These are phyloP conservation scores for Reticulascus tulasneorum DNA, from an alignment of 2,329 filamentous ascomycete genomes.

Conservation along the genomic window DNA sequence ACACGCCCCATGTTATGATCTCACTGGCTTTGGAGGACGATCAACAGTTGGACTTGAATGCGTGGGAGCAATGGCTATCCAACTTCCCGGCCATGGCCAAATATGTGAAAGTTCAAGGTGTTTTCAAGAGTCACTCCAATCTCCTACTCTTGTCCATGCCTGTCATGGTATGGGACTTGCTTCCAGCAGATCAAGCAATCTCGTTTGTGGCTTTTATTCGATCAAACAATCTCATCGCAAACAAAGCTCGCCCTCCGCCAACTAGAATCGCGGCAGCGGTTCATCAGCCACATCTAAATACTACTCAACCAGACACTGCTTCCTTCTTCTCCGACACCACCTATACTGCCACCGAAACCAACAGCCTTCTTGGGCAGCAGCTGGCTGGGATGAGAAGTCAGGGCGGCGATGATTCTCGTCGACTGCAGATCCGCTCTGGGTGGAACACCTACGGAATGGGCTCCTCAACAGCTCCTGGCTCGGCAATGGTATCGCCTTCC, in stretches of 20 bases:
- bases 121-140: slow-evolving; percentile 59
- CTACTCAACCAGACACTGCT: slow-evolving; percentile 1
- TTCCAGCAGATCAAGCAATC: slow-evolving; percentile 54
- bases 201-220: slow-evolving; percentile 41
- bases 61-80: slow-evolving; percentile 55
- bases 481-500: slow-evolving; percentile 9
- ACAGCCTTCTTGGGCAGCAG: neutral
- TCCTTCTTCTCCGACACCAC: slow-evolving; percentile 9
- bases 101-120: slow-evolving; percentile 57
- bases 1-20: slow-evolving; percentile 58
- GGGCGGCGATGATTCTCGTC: too few relatives aligned
- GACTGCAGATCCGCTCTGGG: too few relatives aligned
- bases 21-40: slow-evolving; percentile 56
- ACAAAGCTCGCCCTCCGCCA: neutral
- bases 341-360: slow-evolving; percentile 1
- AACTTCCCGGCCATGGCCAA: slow-evolving; percentile 55
- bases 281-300: too few relatives aligned
- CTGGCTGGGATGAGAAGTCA: neutral
- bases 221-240: slow-evolving; percentile 7
- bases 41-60: slow-evolving; percentile 52
- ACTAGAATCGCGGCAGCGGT: too few relatives aligned
- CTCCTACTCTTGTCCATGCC: slow-evolving; percentile 55
- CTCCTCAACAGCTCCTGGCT: too few relatives aligned
- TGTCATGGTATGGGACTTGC: slow-evolving; percentile 56
- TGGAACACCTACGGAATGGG: too few relatives aligned